Evolutionary conservation across 108 stramenopile genomes (phyloP).

Genomic region (Cyclotella atomus): DNA sequence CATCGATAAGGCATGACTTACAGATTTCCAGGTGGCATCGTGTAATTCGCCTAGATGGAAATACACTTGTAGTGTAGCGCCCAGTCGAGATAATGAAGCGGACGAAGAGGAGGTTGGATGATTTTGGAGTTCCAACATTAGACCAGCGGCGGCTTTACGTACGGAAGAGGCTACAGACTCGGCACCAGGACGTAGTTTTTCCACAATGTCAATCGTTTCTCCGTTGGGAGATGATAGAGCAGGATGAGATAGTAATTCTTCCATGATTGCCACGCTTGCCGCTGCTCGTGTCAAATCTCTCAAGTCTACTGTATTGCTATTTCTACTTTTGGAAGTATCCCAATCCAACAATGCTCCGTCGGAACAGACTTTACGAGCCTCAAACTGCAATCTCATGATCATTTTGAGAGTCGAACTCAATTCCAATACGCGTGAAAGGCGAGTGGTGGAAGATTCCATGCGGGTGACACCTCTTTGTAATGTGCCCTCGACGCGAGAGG

Average conservation of each 20-base stretch:
- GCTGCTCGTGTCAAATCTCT: conserved; percentile 85
- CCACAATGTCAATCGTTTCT: conserved; percentile 63
- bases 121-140: conserved; percentile 64
- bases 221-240: conserved; percentile 35
- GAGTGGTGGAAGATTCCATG: conserved; percentile 76
- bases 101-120: conserved; percentile 34
- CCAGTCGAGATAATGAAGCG: conserved; percentile 54
- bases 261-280: conserved; percentile 76
- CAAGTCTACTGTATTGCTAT: conserved; percentile 58
- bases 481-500: conserved; percentile 73
- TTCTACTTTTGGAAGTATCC: conserved; percentile 28
- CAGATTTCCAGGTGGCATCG: conserved; percentile 79
- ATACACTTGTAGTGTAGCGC: conserved; percentile 86
- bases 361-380: conserved; percentile 62
- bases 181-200: conserved; percentile 44
- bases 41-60: conserved; percentile 84
- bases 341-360: conserved; percentile 61
- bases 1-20: conserved; percentile 55
- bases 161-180: conserved; percentile 49
- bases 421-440: conserved; percentile 70
- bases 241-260: conserved; percentile 68
- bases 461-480: conserved; percentile 61
- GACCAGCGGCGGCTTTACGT: conserved; percentile 60
- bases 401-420: conserved; percentile 79
- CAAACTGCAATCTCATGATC: conserved; percentile 80